A percentile compares a stretch with the other conserved stretches of the same genome.
Evolutionary conservation across 2,329 filamentous ascomycete species (phyloP).

Genomic region (Calycina herbarum): DNA sequence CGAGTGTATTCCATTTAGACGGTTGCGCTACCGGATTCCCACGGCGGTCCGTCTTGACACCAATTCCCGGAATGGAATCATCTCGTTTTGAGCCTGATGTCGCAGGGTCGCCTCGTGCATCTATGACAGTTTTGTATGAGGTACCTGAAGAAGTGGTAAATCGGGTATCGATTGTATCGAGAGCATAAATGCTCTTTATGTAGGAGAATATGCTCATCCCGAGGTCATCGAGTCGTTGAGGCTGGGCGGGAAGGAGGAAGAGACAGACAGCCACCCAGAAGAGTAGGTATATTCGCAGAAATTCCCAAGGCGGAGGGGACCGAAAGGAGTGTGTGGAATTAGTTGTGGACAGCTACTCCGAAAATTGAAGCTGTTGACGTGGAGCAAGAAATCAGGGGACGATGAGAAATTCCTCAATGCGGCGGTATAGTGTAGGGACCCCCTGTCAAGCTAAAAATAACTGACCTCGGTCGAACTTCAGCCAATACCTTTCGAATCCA

Average conservation of each 20-base stretch:
- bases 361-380: not conserved
- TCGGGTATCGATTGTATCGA: constrained; percentile 69
- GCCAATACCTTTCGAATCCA: not conserved
- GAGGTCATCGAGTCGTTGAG: constrained; percentile 25
- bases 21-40: constrained; percentile 52
- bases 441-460: not conserved
- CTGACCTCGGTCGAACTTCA: not conserved
- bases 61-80: constrained; percentile 32
- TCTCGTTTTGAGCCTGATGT: constrained; percentile 37
- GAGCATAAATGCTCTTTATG: constrained; percentile 58
- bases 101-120: constrained; percentile 48
- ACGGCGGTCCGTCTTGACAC: constrained; percentile 41
- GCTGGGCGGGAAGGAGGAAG: not conserved
- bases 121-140: constrained; percentile 60
- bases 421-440: not conserved
- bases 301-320: not conserved
- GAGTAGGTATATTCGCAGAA: not conserved
- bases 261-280: not conserved
- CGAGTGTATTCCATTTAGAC: constrained; percentile 80
- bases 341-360: not conserved
- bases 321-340: not conserved
- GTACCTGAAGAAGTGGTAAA: constrained; percentile 71
- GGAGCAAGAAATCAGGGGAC: not conserved
- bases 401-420: not conserved
- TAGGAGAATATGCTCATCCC: constrained; percentile 42